Percentiles rank a stretch among this genome's conserved stretches.
phyloP scores from a whole-genome alignment of 768 basidiomycete genomes.

The Serendipita indica region DNA sequence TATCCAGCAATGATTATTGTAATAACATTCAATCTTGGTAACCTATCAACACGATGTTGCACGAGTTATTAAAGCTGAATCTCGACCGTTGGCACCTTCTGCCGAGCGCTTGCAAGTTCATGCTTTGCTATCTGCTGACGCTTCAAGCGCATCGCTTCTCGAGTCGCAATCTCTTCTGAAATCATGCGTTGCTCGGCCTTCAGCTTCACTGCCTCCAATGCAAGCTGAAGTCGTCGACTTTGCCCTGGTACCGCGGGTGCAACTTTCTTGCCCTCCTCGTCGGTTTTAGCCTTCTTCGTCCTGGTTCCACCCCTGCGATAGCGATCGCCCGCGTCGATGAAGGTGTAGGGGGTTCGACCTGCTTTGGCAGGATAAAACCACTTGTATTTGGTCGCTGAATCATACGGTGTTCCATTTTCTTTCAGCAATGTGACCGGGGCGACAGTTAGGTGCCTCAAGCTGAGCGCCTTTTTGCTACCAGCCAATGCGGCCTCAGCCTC shows the following conservation, averaged over 20 bases:
- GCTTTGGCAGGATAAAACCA: slow-evolving; percentile 4
- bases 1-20: background rate
- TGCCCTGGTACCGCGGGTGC: background rate
- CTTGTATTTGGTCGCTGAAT: background rate
- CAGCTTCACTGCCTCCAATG: background rate
- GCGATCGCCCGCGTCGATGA: slow-evolving; percentile 4
- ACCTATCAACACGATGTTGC: background rate
- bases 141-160: background rate
- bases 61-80: background rate
- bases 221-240: background rate
- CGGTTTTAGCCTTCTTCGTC: background rate
- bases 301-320: background rate
- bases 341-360: background rate
- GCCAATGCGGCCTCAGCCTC: background rate
- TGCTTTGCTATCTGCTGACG: background rate
- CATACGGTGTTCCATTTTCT: background rate
- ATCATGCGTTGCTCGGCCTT: background rate
- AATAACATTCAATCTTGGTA: background rate
- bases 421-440: background rate
- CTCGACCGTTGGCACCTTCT: background rate
- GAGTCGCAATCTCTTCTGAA: background rate
- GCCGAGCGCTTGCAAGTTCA: background rate
- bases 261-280: background rate
- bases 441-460: background rate
- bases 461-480: background rate